Conservation (phyloP, 2,329 filamentous ascomycete species). For the Claviceps sp. region DNA sequence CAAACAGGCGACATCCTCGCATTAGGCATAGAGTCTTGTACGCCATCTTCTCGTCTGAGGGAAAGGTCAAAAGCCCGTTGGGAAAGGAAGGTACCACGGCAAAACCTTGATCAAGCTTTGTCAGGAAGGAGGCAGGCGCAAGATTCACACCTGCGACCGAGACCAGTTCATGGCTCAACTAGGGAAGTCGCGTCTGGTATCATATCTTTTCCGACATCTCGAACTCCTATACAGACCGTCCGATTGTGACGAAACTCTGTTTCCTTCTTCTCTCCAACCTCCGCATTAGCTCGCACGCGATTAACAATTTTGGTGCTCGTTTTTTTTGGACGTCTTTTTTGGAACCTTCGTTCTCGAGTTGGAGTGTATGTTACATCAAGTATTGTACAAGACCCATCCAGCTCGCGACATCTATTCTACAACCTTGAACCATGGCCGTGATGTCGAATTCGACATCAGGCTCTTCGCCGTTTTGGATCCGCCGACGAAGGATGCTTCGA, state of each 20-base stretch:
- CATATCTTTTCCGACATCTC: not conserved
- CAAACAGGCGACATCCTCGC: not conserved
- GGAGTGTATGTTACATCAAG: constrained; percentile 11
- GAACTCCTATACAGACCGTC: not conserved
- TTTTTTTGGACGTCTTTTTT: constrained; percentile 6
- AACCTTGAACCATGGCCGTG: not conserved
- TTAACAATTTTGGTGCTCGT: constrained; percentile 1
- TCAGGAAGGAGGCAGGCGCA: not conserved
- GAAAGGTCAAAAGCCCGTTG: too few relatives aligned
- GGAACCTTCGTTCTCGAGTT: constrained; percentile 13
- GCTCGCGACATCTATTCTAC: not conserved
- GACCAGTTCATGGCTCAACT: not conserved
- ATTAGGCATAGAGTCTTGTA: not conserved
- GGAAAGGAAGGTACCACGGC: not conserved
- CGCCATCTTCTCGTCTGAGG: not conserved
- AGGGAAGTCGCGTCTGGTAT: not conserved
- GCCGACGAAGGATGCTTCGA: not conserved
- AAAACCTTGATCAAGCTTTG: not conserved
- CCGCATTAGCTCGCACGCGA: not conserved
- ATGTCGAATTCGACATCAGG: not conserved
- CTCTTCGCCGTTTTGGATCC: not conserved
- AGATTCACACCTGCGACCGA: not conserved
- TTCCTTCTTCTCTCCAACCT: not conserved
- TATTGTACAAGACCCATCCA: not conserved
- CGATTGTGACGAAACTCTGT: not conserved